Evolutionary conservation across 2,329 filamentous ascomycete genomes (phyloP), one percentile per base, ranked within the genome.

Genomic region (Talaromyces verruculosus): DNA sequence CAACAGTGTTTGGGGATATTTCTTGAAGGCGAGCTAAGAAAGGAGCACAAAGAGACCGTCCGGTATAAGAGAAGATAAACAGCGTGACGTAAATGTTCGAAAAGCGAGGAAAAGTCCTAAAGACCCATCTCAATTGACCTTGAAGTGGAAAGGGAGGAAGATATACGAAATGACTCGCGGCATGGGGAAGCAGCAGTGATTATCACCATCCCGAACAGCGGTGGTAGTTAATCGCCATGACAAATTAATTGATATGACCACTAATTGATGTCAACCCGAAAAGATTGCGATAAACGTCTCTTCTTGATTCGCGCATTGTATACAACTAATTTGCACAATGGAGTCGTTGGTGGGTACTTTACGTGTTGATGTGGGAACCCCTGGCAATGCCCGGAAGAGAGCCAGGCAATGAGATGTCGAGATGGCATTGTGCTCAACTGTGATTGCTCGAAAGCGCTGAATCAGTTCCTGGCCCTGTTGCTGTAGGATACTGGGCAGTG

Each of bases 301-400:
- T 41, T 2, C 37, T 25, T 59, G 57, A 59, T 59, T 59, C 57
- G 57, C 57, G 22, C 39, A 41, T 39, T 13, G 22, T 22, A 22
- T 30, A 43, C 35, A 30, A 59, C 57, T 59, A 59, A 43, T 43
- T 59, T 22, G 11, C 19, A 30, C 19, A 19, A 59, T 37, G 30
- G 33, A 22, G 33, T 39, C 47, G 33, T 17, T 43, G 22, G 57
- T 59, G 57, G 57, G 37, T 59, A 59, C 57, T 25, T 59, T 43
- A 59, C 57, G 57, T 59, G 35, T 28, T 28, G 39, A 11, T 41
- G 57, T 59, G 57, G 57, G 47, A 59, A 59, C 39, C 57, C 35
- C 57, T 59, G 57, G 57, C 35, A 59, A 59, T 10, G 35, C 30
- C 30, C 51, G 51, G 51, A 55, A 55, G 51, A 19, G 30, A 35